These are phyloP conservation scores for Cyclospora cayetanensis DNA, from an alignment of 169 alveolate genomes.

Conservation along the genomic window DNA sequence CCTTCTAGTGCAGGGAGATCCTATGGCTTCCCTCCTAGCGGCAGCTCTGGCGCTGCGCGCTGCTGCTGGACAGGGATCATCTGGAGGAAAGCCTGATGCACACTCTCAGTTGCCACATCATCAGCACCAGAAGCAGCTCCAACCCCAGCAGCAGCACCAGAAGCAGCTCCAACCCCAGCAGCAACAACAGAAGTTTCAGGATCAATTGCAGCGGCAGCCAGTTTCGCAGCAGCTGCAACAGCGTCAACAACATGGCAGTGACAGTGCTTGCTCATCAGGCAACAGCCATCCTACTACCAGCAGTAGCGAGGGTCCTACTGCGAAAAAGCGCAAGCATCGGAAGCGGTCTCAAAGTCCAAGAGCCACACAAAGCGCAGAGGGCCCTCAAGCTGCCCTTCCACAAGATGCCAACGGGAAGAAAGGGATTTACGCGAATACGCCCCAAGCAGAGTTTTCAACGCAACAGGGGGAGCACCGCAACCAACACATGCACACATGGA, in stretches of 20 bases:
- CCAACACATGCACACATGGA: too few relatives aligned
- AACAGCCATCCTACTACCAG: too few relatives aligned
- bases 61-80: background rate
- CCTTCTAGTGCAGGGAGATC: background rate
- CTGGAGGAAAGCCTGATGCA: background rate
- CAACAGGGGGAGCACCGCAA: too few relatives aligned
- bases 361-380: too few relatives aligned
- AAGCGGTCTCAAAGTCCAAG: too few relatives aligned
- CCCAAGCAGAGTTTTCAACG: too few relatives aligned
- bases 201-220: background rate
- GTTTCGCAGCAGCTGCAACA: background rate
- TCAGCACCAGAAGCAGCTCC: constrained; percentile 7
- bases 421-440: too few relatives aligned
- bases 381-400: too few relatives aligned
- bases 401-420: too few relatives aligned
- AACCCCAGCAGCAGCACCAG: background rate
- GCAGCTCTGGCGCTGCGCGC: constrained; percentile 47
- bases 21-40: constrained; percentile 4
- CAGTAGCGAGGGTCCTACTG: too few relatives aligned
- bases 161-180: background rate
- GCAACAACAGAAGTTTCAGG: background rate
- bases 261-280: too few relatives aligned
- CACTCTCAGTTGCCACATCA: background rate
- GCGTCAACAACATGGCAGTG: background rate
- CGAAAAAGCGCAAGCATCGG: too few relatives aligned